These are phyloP conservation scores for Solanum gracilifrons DNA, from an alignment of 257 asterid genomes.

Conservation along the genomic window DNA sequence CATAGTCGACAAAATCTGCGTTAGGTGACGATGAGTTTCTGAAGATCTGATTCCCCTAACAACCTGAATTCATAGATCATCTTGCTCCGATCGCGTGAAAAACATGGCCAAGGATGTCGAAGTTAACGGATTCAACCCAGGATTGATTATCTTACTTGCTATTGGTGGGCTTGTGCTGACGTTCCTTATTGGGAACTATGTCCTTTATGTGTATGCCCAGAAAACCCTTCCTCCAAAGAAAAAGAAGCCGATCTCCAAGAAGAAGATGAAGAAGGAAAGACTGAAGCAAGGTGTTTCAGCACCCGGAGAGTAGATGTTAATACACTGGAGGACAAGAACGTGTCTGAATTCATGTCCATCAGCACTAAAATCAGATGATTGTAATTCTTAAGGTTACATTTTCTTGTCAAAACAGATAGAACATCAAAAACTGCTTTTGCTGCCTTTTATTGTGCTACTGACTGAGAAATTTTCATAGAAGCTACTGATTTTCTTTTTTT, in stretches of 20 bases:
- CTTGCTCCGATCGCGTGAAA: too few species aligned
- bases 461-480: not conserved
- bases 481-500: not conserved
- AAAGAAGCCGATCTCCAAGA: conserved; percentile 85
- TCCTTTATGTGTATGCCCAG: conserved; percentile 63
- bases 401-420: not conserved
- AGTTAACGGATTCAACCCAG: conserved; percentile 69
- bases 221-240: conserved; percentile 73
- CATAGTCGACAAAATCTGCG: too few species aligned
- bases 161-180: conserved; percentile 52
- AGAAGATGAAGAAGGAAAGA: conserved; percentile 93
- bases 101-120: conserved; percentile 27
- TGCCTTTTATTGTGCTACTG: not conserved
- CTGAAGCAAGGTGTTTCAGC: conserved; percentile 88
- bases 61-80: too few species aligned
- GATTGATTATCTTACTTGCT: conserved; percentile 60
- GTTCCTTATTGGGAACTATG: conserved; percentile 67
- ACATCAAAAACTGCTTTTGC: not conserved
- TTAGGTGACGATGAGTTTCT: too few species aligned
- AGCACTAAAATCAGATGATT: not conserved
- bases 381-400: not conserved
- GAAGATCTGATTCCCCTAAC: too few species aligned
- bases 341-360: not conserved
- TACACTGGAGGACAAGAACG: not conserved
- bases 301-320: conserved; percentile 58